Conservation (phyloP, 108 stramenopile genomes). For the Thalassiosira profunda region DNA sequence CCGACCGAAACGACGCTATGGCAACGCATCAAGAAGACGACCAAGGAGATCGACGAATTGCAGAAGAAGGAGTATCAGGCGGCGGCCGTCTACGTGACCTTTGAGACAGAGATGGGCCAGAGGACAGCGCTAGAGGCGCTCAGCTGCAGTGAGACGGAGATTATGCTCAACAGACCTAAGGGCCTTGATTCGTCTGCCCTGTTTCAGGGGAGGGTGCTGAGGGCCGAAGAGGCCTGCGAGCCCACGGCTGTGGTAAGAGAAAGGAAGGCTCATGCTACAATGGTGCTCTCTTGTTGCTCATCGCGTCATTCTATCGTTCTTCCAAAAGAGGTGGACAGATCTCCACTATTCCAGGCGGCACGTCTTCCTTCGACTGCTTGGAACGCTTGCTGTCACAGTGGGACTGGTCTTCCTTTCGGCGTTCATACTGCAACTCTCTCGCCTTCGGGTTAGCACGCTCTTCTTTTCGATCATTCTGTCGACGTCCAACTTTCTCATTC, state of each 20-base stretch:
- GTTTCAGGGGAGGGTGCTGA: conserved; percentile 55
- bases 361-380: conserved; percentile 31
- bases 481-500: conserved; percentile 66
- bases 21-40: conserved; percentile 39
- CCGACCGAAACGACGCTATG: conserved; percentile 43
- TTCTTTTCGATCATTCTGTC: conserved; percentile 35
- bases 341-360: conserved; percentile 19
- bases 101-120: conserved; percentile 86
- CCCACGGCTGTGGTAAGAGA: conserved; percentile 57
- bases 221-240: conserved; percentile 63
- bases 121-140: conserved; percentile 62
- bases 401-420: conserved; percentile 53
- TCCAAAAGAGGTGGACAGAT: conserved; percentile 48
- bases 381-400: conserved; percentile 53
- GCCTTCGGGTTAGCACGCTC: conserved; percentile 5
- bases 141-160: conserved; percentile 50
- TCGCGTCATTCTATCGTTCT: background rate
- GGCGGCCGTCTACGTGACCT: conserved; percentile 74
- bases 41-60: conserved; percentile 63
- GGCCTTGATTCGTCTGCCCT: conserved; percentile 41
- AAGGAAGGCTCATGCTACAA: background rate
- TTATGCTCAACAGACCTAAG: conserved; percentile 38
- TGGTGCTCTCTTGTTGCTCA: background rate
- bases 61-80: conserved; percentile 60
- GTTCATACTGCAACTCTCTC: conserved; percentile 13